These are phyloP conservation scores for Calonectria hawksworthii DNA, from an alignment of 2,329 filamentous ascomycete genomes.

Conservation along the genomic window DNA sequence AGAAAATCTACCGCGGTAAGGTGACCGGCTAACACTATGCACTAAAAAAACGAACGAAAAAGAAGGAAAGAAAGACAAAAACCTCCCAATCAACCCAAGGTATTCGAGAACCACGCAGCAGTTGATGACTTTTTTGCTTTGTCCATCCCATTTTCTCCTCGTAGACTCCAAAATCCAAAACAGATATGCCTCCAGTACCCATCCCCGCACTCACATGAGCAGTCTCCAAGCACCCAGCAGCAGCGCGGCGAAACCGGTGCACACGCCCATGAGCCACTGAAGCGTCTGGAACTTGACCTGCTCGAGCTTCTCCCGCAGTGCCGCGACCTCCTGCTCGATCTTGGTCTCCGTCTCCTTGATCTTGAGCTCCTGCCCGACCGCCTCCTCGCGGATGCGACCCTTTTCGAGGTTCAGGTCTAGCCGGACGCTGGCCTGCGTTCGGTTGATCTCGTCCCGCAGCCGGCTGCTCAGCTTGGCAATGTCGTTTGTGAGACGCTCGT, in stretches of 20 bases:
- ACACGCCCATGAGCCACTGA: conserved; percentile 96
- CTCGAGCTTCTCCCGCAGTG: conserved; percentile 90
- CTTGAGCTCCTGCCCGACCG: conserved; percentile 95
- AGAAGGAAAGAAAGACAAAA: neutral
- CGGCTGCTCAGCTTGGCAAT: conserved; percentile 93
- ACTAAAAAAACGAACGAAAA: neutral
- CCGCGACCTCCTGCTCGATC: conserved; percentile 97
- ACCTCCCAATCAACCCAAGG: neutral
- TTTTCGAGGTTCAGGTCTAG: conserved; percentile 97
- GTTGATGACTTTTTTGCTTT: neutral
- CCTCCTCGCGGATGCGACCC: conserved; percentile 95
- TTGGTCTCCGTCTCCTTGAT: conserved; percentile 99
- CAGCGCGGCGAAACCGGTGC: conserved; percentile 76
- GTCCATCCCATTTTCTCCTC: neutral
- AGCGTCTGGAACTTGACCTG: conserved; percentile 98
- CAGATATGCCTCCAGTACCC: neutral
- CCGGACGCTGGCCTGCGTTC: conserved; percentile 93
- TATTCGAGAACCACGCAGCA: neutral
- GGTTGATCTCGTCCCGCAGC: conserved; percentile 91
- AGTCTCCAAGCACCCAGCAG: conserved; percentile 79
- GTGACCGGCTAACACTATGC: conserved; percentile 34
- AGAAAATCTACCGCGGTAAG: conserved; percentile 40
- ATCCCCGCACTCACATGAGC: conserved; percentile 66
- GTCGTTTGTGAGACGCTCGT: conserved; percentile 94
- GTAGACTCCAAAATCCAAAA: neutral